Conservation (phyloP, 257 asterid genomes). For the Parsonsia alboflavescens region DNA sequence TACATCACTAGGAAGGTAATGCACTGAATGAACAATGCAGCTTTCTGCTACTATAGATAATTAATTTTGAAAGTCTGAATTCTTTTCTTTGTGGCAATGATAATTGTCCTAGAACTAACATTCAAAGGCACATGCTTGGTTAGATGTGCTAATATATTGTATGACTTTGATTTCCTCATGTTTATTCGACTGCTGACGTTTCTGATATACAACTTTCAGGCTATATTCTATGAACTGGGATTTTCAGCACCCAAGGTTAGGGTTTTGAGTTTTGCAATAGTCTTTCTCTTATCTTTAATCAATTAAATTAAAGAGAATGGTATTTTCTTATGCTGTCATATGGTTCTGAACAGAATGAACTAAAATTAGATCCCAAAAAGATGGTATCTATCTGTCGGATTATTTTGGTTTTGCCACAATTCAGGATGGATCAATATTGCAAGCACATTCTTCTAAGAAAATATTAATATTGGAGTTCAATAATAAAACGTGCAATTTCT, state of each 20-base stretch:
- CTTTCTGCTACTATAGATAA: neutral
- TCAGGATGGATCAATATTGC: neutral
- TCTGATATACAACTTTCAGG: conserved; percentile 44
- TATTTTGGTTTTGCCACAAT: neutral
- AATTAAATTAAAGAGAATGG: neutral
- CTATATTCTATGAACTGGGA: conserved; percentile 44
- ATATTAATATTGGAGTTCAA: neutral
- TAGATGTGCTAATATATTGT: neutral
- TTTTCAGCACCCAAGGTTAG: conserved; percentile 65
- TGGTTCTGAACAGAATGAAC: neutral
- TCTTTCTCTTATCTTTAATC: neutral
- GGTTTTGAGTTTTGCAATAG: conserved; percentile 18
- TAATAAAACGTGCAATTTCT: neutral
- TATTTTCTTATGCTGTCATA: neutral
- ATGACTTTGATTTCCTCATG: neutral
- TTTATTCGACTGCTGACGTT: conserved; percentile 5
- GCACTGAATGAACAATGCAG: too few relatives aligned
- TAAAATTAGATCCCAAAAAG: neutral
- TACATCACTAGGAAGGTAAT: neutral
- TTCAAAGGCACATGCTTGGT: neutral
- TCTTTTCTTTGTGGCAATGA: neutral
- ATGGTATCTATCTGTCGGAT: neutral
- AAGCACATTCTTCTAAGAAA: neutral
- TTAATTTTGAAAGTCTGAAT: neutral
- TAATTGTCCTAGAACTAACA: neutral